Evolutionary conservation across 2,329 filamentous ascomycete genomes (phyloP), one percentile per base, ranked within the genome.

Genomic region (Alternaria arbusti): DNA sequence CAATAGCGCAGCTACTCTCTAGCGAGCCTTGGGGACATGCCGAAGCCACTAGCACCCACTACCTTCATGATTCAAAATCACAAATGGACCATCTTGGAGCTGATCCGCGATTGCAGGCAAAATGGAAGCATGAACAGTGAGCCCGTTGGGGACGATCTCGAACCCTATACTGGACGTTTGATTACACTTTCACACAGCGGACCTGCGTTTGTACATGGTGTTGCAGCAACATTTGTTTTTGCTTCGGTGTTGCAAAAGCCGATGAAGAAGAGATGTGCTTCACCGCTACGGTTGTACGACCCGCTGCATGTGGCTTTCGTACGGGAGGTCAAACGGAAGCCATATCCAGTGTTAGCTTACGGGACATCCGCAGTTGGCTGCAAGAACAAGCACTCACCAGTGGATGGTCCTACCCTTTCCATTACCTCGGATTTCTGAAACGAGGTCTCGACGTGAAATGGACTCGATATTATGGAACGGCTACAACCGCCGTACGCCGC

Each of bases 201-300:
- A 55, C n/a, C 26, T 32, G 26, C 20, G 49, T 54, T 43, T 43
- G 43, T 46, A 51, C 45, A 12, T 45, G 28, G 23, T 49, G 50
- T 15, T 59, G 58, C 30, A 43, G 44, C 22, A 45, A 46, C 32
- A 11, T 55, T 63, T 50, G 20, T 55, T 60, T 63, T 63, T 49
- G n/a, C 36, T 51, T 56, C 15, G 45, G 61, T 63, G 51, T 54
- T 55, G 30, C 23, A 44, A 43, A 45, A 47, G 60, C 47, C 55
- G 56, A 59, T 30, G 49, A 50, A 57, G 44, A 54, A 54, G 28
- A 47, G 22, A 54, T 40, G 51, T 44, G 57, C 57, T 65, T 73
- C 74, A 77, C 76, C 75, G 74, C 76, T 70, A 71, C 69, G 73
- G 65, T 61, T 76, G 74, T 77, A 70, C 71, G 54, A 77, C 75